A percentile compares a stretch with the other conserved stretches of the same genome.
Conservation (phyloP, 1,139 yeast genomes). For the Geotrichum phurueaensis region DNA sequence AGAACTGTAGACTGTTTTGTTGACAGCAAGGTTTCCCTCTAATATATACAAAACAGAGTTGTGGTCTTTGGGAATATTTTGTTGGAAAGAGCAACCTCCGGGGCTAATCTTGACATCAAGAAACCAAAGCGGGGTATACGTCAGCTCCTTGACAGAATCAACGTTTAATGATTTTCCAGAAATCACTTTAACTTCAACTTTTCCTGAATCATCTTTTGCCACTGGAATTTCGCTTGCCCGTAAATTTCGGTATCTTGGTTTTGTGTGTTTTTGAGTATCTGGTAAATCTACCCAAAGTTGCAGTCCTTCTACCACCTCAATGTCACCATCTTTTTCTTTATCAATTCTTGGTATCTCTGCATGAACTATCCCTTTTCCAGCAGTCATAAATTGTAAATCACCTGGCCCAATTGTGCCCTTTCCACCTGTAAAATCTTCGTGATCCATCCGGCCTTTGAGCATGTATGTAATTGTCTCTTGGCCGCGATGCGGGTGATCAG, state of each 20-base stretch:
- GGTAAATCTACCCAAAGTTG: constrained; percentile 89
- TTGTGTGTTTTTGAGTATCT: constrained; percentile 52
- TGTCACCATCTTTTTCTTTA: constrained; percentile 5
- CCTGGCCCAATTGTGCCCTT: constrained; percentile 76
- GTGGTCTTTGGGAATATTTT: constrained; percentile 52
- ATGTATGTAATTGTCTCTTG: constrained; percentile 82
- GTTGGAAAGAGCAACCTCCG: constrained; percentile 65
- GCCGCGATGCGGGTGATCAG: constrained; percentile 90
- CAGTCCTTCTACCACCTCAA: constrained; percentile 48
- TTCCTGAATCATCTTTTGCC: constrained; percentile 53
- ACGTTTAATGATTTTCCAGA: constrained; percentile 75
- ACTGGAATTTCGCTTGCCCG: constrained; percentile 65
- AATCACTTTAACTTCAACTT: constrained; percentile 70
- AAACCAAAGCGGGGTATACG: constrained; percentile 67
- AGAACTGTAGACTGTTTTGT: constrained; percentile 43
- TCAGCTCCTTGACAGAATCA: constrained; percentile 66
- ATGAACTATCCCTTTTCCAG: constrained; percentile 84
- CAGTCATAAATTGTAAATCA: constrained; percentile 92
- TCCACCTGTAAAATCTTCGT: constrained; percentile 86
- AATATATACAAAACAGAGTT: constrained; percentile 64
- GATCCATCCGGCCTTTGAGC: constrained; percentile 72
- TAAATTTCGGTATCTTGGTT: constrained; percentile 74
- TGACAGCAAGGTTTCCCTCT: constrained; percentile 54
- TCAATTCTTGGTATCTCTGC: constrained; percentile 76
- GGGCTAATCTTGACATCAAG: constrained; percentile 62